Evolutionary conservation across 2,329 filamentous ascomycete species (phyloP).

Genomic region (Zymoseptoria brevis): DNA sequence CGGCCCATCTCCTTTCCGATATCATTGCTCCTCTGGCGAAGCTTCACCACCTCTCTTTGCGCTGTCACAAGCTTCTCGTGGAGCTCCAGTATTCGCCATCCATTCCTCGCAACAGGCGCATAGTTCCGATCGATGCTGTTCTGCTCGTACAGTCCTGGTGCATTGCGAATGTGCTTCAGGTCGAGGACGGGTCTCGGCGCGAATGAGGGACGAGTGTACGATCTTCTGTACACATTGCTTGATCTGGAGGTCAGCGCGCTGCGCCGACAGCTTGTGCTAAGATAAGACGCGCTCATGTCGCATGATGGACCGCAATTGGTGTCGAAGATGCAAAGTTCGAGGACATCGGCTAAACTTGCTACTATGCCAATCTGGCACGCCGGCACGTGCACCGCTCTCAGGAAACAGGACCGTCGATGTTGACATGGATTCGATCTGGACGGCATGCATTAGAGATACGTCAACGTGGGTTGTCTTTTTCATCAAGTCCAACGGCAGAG

Average conservation of each 20-base stretch:
- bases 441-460: too few species aligned
- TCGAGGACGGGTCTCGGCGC: slow-evolving; percentile 75
- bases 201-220: slow-evolving; percentile 52
- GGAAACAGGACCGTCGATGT: too few species aligned
- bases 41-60: slow-evolving; percentile 51
- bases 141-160: slow-evolving; percentile 68
- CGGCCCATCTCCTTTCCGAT: slow-evolving; percentile 45
- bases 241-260: background rate
- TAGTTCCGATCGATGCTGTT: slow-evolving; percentile 88
- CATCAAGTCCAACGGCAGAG: background rate
- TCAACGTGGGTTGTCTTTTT: too few species aligned
- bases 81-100: slow-evolving; percentile 46
- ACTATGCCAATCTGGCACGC: background rate
- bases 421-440: too few species aligned
- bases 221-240: slow-evolving; percentile 1
- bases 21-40: slow-evolving; percentile 60
- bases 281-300: slow-evolving; percentile 10
- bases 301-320: background rate
- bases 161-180: slow-evolving; percentile 82
- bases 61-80: slow-evolving; percentile 40
- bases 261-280: slow-evolving; percentile 12
- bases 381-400: background rate
- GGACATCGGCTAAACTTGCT: background rate
- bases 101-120: slow-evolving; percentile 43
- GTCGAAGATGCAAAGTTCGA: background rate